Conservation (phyloP, 495 filamentous ascomycete species). For the Bacidia rubella region DNA sequence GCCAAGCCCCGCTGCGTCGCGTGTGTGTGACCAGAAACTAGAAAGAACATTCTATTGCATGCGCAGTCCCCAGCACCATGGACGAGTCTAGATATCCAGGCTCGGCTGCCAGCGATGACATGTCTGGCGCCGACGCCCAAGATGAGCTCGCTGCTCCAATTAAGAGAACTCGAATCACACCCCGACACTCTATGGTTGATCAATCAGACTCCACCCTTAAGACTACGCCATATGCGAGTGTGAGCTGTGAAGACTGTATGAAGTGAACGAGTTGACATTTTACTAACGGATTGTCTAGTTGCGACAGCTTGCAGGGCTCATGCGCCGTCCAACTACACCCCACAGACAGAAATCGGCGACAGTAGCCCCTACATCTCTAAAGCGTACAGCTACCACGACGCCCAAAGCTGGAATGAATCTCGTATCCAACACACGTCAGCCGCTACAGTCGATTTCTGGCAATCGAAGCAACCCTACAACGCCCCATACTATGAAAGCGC, state of each 20-base stretch:
- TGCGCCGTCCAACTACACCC: conserved; percentile 27
- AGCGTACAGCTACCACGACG: conserved; percentile 12
- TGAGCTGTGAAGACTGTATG: too few relatives aligned
- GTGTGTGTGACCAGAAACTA: too few relatives aligned
- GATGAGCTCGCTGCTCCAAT: conserved; percentile 10
- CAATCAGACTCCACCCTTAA: conserved; percentile 11
- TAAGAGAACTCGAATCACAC: conserved; percentile 17
- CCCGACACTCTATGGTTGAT: conserved; percentile 22
- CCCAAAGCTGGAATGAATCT: conserved; percentile 9
- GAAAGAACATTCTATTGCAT: too few relatives aligned
- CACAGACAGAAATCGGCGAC: conserved; percentile 22
- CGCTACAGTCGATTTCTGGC: conserved; percentile 18
- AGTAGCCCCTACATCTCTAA: conserved; percentile 16
- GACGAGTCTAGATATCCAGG: too few relatives aligned
- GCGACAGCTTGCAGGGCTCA: conserved; percentile 23
- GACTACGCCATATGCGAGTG: conserved; percentile 24
- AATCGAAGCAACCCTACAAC: conserved; percentile 41
- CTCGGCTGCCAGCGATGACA: not conserved
- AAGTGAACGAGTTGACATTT: too few relatives aligned
- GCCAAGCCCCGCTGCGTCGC: too few relatives aligned
- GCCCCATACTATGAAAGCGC: conserved; percentile 58
- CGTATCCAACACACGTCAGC: conserved; percentile 15
- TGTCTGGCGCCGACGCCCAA: not conserved
- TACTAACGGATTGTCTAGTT: conserved; percentile 15
- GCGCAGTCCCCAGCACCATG: too few relatives aligned